Percentiles rank a stretch among this genome's conserved stretches.
Conservation (phyloP, 768 basidiomycete species). For the Lactarius deliciosus region DNA sequence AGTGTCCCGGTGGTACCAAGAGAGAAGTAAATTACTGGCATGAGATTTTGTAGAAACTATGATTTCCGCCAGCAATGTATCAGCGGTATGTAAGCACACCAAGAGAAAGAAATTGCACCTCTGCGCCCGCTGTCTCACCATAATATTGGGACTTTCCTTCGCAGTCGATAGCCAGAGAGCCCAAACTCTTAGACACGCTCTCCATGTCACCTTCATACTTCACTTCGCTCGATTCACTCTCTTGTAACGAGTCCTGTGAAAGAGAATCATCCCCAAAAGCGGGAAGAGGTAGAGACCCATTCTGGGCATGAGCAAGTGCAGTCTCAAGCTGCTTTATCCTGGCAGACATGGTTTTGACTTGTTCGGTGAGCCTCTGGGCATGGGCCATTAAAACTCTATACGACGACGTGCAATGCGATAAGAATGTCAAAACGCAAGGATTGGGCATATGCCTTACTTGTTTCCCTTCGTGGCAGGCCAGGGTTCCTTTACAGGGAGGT, state of each 20-base stretch:
- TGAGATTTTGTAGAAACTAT: conserved; percentile 33
- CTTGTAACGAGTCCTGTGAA: conserved; percentile 7
- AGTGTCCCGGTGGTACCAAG: not conserved
- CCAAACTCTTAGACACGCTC: conserved; percentile 42
- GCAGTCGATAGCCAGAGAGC: conserved; percentile 49
- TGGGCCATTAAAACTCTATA: conserved; percentile 52
- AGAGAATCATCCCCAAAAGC: conserved; percentile 26
- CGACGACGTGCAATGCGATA: conserved; percentile 11
- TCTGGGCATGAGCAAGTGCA: conserved; percentile 38
- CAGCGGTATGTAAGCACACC: not conserved
- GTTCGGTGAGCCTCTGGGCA: conserved; percentile 47
- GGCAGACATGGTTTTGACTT: conserved; percentile 45
- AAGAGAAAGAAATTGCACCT: conserved; percentile 39
- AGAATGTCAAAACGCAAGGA: not conserved
- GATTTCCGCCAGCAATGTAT: conserved; percentile 6
- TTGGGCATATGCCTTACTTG: conserved; percentile 41
- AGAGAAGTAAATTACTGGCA: conserved; percentile 16
- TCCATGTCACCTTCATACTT: conserved; percentile 32
- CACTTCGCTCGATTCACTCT: conserved; percentile 3
- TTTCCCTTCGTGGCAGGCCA: conserved; percentile 58
- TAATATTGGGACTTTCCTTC: conserved; percentile 53
- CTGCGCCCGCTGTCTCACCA: conserved; percentile 50
- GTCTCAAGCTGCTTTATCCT: conserved; percentile 49
- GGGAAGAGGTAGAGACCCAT: conserved; percentile 27
- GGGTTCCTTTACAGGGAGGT: conserved; percentile 38